Conservation (phyloP, 495 filamentous ascomycete genomes). For the Rhypophila decipiens region DNA sequence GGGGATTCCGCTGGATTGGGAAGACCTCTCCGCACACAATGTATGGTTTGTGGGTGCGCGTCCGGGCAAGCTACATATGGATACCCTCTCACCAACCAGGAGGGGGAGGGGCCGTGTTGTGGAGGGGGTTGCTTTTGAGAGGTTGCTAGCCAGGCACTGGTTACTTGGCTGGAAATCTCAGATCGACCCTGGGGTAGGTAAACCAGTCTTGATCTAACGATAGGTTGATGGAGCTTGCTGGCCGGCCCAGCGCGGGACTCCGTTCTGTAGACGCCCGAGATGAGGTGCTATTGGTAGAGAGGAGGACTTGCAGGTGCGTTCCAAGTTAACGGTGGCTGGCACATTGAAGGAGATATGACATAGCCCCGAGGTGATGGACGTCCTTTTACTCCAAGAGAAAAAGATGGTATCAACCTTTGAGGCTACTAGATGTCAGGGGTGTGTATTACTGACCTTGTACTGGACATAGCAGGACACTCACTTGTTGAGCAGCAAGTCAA, state of each 20-base stretch:
- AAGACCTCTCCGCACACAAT: conserved; percentile 16
- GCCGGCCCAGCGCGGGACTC: too few species aligned
- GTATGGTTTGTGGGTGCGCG: conserved; percentile 1
- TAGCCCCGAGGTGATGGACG: too few species aligned
- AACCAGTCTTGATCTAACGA: conserved; percentile 14
- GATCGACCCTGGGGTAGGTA: conserved; percentile 7
- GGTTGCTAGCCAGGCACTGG: conserved; percentile 4
- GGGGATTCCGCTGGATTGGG: conserved; percentile 10
- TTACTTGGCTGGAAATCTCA: conserved; percentile 1
- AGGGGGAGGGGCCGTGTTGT: conserved; percentile 2
- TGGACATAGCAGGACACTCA: background rate
- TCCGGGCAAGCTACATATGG: conserved; percentile 16
- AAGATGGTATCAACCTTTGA: conserved; percentile 9
- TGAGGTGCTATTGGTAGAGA: conserved; percentile 5
- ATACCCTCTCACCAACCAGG: conserved; percentile 10
- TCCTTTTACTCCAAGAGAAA: conserved; percentile 4
- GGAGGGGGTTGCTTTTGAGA: conserved; percentile 6
- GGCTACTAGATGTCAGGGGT: conserved; percentile 7
- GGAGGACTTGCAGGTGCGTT: conserved; percentile 13
- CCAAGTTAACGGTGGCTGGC: conserved; percentile 19
- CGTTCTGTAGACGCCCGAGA: too few species aligned
- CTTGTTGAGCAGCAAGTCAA: too few species aligned
- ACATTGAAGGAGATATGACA: conserved; percentile 14
- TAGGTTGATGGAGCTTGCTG: conserved; percentile 6
- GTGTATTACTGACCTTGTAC: background rate